Evolutionary conservation across 495 filamentous ascomycete genomes (phyloP).

Genomic region (Penicillium chermesinum): DNA sequence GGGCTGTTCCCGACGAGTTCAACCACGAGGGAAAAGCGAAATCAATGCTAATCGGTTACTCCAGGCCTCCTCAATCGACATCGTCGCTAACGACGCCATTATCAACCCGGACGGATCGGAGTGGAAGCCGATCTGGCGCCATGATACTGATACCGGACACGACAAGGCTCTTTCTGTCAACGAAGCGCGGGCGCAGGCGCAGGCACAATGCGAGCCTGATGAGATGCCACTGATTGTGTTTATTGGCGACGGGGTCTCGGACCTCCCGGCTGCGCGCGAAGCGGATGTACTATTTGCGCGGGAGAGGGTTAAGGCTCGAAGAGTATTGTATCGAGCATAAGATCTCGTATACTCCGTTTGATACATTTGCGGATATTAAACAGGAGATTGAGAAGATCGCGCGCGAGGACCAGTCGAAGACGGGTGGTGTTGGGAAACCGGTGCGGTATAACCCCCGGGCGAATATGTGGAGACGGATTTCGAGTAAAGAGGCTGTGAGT

Average conservation of each 20-base stretch:
- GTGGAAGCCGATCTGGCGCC: slow-evolving; percentile 69
- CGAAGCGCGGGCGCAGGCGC: slow-evolving; percentile 52
- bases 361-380: slow-evolving; percentile 66
- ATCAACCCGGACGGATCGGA: slow-evolving; percentile 53
- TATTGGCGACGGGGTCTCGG: slow-evolving; percentile 74
- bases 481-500: slow-evolving; percentile 50
- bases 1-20: background rate
- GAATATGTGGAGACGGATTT: slow-evolving; percentile 64
- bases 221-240: slow-evolving; percentile 69
- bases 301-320: slow-evolving; percentile 60
- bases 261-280: slow-evolving; percentile 66
- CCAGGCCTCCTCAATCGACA: slow-evolving; percentile 55
- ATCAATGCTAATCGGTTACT: slow-evolving; percentile 4
- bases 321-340: slow-evolving; percentile 64
- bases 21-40: background rate
- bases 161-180: slow-evolving; percentile 65
- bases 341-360: slow-evolving; percentile 59
- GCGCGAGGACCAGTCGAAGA: slow-evolving; percentile 59
- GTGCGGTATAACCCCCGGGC: slow-evolving; percentile 64
- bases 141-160: slow-evolving; percentile 63
- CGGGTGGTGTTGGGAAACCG: slow-evolving; percentile 57
- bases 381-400: slow-evolving; percentile 55
- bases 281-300: slow-evolving; percentile 75
- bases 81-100: slow-evolving; percentile 65
- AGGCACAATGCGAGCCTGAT: slow-evolving; percentile 49